Evolutionary conservation across 345 rosid genomes (phyloP), one percentile per base, ranked within the genome.

Genomic region (Eutrema japonicum): DNA sequence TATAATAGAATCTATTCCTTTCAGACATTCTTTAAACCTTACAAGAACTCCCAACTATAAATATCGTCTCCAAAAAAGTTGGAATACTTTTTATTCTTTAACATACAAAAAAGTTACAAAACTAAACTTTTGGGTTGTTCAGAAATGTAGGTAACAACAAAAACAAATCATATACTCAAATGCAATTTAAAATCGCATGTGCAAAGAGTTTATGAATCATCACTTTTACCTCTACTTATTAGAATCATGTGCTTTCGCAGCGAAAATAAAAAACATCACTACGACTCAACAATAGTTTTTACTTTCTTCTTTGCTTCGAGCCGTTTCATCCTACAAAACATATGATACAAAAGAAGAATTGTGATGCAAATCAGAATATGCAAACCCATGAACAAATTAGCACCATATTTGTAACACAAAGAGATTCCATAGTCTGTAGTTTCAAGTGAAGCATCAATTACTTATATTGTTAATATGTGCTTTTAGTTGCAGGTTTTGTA

Each of bases 241-340:
- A 57, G 35, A 43, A 43, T 13, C 55, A 46, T 69, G 43, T 46
- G 14, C 46, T 22, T 22, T 46, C 5, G 6, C 38, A 26, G 66
- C 66, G 22, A 46, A 36, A 38, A 22, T 47, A 16, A 22, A 33
- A 12, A 56, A 45, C 45, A 47, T 70, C 66, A 35, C 5, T 35
- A 3, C 6, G 22, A 49, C 54, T 52, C 38, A 6, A 7, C 8
- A 36, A 5, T 6, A 36, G 41, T 37, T 2, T 37, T 10, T 41
- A 1, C 13, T 9, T 9, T 38, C 42, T 38, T 63, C 50, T 43
- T 6, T 42, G 58, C 38, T 42, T 7, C 35, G 46, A 14, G 13
- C 38, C 40, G 64, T 54, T 73, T 64, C 65, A 36, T 64, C 58
- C 77, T 64, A 47, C 71, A 73, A 73, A 73, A 64, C 49, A 64